These are phyloP conservation scores for Lathyrus oleraceus DNA, from an alignment of 306 rosid genomes.

Conservation along the genomic window DNA sequence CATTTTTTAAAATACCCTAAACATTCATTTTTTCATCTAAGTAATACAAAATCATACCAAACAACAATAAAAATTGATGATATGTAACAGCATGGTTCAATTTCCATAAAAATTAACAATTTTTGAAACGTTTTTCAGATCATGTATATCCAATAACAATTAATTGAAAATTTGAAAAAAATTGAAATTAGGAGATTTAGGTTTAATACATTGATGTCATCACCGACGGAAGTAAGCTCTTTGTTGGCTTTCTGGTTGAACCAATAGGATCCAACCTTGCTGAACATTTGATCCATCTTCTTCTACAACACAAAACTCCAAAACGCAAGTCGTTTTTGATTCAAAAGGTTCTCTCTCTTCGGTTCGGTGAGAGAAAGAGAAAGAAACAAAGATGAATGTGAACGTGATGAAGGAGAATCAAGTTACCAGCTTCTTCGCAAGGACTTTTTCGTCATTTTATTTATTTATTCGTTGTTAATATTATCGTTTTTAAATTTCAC, in stretches of 20 bases:
- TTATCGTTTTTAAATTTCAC: no score
- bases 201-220: slow-evolving; percentile 55
- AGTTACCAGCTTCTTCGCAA: slow-evolving; percentile 31
- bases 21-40: background rate
- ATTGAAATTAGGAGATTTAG: background rate
- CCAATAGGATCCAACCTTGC: slow-evolving; percentile 82
- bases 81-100: slow-evolving; percentile 1
- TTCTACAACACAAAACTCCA: background rate
- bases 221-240: slow-evolving; percentile 71
- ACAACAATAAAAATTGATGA: background rate
- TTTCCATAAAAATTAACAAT: background rate
- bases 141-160: background rate
- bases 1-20: background rate
- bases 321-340: slow-evolving; percentile 26
- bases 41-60: background rate
- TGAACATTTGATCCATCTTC: slow-evolving; percentile 65
- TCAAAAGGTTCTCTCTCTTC: slow-evolving; percentile 1
- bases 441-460: slow-evolving; percentile 10
- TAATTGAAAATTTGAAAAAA: background rate
- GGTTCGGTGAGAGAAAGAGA: slow-evolving; percentile 21
- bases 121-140: background rate
- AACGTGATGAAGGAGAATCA: slow-evolving; percentile 11
- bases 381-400: background rate
- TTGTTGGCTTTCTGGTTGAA: slow-evolving; percentile 67
- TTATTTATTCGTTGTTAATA: background rate